Evolutionary conservation across 306 rosid species (phyloP), one percentile per base, ranked within the genome.

Genomic region (Trifolium dubium): DNA sequence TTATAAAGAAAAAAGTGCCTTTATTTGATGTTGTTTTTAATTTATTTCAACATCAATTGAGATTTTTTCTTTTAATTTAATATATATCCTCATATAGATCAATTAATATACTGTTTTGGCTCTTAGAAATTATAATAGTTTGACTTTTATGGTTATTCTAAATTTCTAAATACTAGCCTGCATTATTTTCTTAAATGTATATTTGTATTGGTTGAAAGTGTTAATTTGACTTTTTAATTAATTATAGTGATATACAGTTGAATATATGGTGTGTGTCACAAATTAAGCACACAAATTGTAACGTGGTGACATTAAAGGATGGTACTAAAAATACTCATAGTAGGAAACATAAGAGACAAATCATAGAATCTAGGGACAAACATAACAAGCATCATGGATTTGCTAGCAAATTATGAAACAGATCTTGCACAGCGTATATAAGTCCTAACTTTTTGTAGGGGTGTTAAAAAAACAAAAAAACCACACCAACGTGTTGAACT

Each of bases 141-240:
- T 84, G 86, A 80, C 87, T 62, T 88, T 37, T 39, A 18, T 60
- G 51, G 4, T 15, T 9, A 59, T 59, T 54, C 2, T 3, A 19
- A 19, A 18, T 30, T 41, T 18, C 4, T 19, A 64, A 41, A 71
- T 66, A 30, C 30, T 43, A 23, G 80, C 77, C 77, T 61, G 84
- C 73, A 40, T 64, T 72, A 18, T 58, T 29, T 64, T 28, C 46
- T 5, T 3, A 75, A 50, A 6, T 51, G 28, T 60, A 29, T 17
- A 15, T 60, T 40, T 50, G n/a, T 23, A 72, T 72, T 64, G 66
- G 62, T 44, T 9, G 54, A n/a, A 8, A 35, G 37, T 19, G 9
- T 65, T 55, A 46, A 6, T 75, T 50, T 63, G 13, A 32, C 8
- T 32, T 34, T 55, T 8, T 66, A 46, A n/a, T n/a, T n/a, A n/a